Percentiles rank a stretch among this genome's conserved stretches.
phyloP scores from a whole-genome alignment of 1,139 yeast genomes.

The Yueomyces sp. region DNA sequence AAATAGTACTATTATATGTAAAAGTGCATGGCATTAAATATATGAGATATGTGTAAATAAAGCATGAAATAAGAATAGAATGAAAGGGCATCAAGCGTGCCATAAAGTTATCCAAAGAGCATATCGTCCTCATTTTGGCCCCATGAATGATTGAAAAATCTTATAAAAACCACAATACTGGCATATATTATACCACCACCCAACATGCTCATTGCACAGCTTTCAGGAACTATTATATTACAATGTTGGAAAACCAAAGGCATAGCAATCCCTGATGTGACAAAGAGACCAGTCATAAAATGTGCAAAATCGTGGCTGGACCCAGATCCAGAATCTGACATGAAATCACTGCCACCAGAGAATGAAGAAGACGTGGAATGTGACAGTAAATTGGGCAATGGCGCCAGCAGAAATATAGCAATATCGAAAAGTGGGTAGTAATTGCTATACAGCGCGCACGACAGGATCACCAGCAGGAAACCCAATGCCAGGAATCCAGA shows the following conservation, averaged over 20 bases:
- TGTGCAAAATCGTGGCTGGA: conserved; percentile 48
- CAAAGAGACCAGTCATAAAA: conserved; percentile 51
- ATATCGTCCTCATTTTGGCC: conserved; percentile 22
- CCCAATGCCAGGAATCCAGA: conserved; percentile 65
- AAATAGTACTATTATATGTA: too few species aligned
- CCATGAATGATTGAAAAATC: conserved; percentile 40
- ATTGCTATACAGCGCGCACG: conserved; percentile 62
- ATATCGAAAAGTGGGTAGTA: conserved; percentile 61
- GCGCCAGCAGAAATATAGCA: conserved; percentile 50
- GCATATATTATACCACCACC: conserved; percentile 67
- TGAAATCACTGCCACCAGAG: conserved; percentile 36
- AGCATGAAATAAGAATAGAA: not conserved
- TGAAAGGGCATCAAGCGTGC: not conserved
- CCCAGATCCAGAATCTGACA: conserved; percentile 43
- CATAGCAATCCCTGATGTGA: conserved; percentile 54
- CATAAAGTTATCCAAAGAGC: conserved; percentile 14
- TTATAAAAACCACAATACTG: conserved; percentile 55
- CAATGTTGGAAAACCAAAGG: conserved; percentile 58
- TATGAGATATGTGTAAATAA: not conserved
- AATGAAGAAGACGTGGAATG: conserved; percentile 29
- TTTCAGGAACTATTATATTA: conserved; percentile 40
- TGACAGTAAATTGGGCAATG: conserved; percentile 49
- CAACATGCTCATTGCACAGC: conserved; percentile 49
- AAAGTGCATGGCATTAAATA: too few species aligned
- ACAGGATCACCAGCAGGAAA: conserved; percentile 53